Conservation (phyloP, 1,284 basidiomycete genomes). For the Cerrena zonata region DNA sequence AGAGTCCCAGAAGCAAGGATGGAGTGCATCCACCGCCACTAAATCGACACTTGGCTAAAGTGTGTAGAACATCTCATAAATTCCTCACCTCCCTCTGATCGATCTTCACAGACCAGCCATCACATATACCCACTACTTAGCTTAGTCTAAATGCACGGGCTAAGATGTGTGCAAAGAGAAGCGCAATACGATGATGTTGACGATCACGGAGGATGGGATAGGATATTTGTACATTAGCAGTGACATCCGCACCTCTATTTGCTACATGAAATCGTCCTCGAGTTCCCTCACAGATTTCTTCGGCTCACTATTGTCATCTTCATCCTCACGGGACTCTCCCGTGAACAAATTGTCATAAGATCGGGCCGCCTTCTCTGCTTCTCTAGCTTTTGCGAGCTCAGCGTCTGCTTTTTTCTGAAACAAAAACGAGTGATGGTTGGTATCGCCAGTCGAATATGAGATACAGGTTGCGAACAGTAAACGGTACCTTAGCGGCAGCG, state of each 20-base stretch:
- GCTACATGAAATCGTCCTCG: slow-evolving; percentile 48
- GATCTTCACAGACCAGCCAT: background rate
- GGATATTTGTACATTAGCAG: background rate
- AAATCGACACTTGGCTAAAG: slow-evolving; percentile 11
- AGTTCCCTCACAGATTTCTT: slow-evolving; percentile 56
- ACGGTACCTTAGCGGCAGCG: slow-evolving; percentile 60
- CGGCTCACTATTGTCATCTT: slow-evolving; percentile 34
- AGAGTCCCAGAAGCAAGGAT: slow-evolving; percentile 14
- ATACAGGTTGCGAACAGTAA: slow-evolving; percentile 4
- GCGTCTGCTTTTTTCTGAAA: slow-evolving; percentile 65
- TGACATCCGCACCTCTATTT: background rate
- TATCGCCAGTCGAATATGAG: background rate
- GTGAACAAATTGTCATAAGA: slow-evolving; percentile 71
- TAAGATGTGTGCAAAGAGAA: background rate
- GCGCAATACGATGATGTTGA: background rate
- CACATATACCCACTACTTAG: no score
- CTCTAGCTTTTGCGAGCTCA: slow-evolving; percentile 59
- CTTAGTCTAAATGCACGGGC: no score
- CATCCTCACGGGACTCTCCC: slow-evolving; percentile 39
- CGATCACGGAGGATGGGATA: background rate
- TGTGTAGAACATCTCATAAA: background rate
- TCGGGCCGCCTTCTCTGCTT: slow-evolving; percentile 70
- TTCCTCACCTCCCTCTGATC: background rate
- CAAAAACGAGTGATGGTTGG: background rate
- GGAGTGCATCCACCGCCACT: slow-evolving; percentile 14